These are phyloP conservation scores for Phytophthora fragariaefolia DNA, from an alignment of 352 stramenopile species.

Conservation along the genomic window DNA sequence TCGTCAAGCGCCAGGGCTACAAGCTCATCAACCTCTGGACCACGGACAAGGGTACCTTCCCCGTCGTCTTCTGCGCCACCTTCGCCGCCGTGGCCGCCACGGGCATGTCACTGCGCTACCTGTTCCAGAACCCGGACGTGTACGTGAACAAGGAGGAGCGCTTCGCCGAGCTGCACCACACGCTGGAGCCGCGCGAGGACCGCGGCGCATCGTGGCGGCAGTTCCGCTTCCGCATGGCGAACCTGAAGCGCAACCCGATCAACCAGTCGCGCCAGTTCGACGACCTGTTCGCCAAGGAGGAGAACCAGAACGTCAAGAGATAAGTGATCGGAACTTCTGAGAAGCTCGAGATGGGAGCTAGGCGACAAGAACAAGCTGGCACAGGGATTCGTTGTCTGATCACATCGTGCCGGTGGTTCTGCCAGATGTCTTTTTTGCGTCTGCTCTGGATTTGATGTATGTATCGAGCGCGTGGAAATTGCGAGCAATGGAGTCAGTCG, in stretches of 20 bases:
- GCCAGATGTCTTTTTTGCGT: constrained; percentile 9
- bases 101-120: constrained; percentile 48
- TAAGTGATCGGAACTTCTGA: constrained; percentile 15
- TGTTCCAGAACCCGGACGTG: constrained; percentile 65
- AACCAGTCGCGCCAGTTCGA: too few species aligned
- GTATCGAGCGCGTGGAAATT: background rate
- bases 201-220: constrained; percentile 54
- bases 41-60: constrained; percentile 68
- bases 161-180: constrained; percentile 51
- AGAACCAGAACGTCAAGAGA: too few species aligned
- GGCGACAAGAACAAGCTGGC: background rate
- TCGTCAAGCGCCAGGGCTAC: constrained; percentile 34
- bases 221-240: constrained; percentile 71
- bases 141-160: constrained; percentile 72
- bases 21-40: constrained; percentile 61
- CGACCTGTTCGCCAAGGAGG: too few species aligned
- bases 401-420: constrained; percentile 10
- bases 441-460: background rate
- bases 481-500: constrained; percentile 3
- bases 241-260: constrained; percentile 70
- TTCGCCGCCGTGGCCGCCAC: constrained; percentile 44
- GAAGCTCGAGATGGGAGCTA: constrained; percentile 4
- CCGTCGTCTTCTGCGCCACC: constrained; percentile 56
- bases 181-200: constrained; percentile 40
- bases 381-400: constrained; percentile 2